Conservation (phyloP, 2,329 filamentous ascomycete species). For the Scortechinia acanthostroma region DNA sequence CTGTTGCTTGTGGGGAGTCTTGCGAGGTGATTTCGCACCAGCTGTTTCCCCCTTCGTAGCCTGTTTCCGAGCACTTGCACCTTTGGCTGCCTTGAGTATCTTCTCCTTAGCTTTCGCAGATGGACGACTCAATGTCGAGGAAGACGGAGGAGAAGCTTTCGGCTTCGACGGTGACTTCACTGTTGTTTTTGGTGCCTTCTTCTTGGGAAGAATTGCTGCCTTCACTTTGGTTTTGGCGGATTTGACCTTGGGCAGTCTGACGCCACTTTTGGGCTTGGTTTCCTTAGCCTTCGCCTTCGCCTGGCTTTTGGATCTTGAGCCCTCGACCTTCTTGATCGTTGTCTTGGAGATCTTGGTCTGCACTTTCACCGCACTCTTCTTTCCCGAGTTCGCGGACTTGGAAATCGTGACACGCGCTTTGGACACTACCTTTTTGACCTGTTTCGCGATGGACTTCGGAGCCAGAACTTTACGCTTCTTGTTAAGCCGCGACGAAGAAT, state of each 20-base stretch:
- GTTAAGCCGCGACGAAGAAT: background rate
- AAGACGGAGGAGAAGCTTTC: background rate
- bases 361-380: conserved; percentile 12
- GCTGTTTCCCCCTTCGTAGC: conserved; percentile 4
- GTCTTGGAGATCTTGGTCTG: conserved; percentile 15
- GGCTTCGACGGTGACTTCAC: background rate
- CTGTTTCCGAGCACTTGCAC: conserved; percentile 5
- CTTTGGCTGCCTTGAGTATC: conserved; percentile 8
- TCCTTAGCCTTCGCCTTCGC: conserved; percentile 8
- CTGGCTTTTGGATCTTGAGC: conserved; percentile 10
- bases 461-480: conserved; percentile 1
- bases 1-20: background rate
- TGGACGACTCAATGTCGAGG: conserved; percentile 4
- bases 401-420: background rate
- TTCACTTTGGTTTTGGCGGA: conserved; percentile 4
- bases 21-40: background rate
- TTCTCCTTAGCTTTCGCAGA: conserved; percentile 7
- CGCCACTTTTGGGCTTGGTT: conserved; percentile 5
- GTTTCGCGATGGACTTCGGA: conserved; percentile 8
- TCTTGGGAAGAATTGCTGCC: conserved; percentile 4
- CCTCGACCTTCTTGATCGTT: conserved; percentile 17
- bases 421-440: conserved; percentile 15
- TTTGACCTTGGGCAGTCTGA: conserved; percentile 4
- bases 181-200: conserved; percentile 4
- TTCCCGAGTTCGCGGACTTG: no score